Evolutionary conservation across 2,329 filamentous ascomycete species (phyloP), one percentile per base, ranked within the genome.

Genomic region (Clonostachys rosea): DNA sequence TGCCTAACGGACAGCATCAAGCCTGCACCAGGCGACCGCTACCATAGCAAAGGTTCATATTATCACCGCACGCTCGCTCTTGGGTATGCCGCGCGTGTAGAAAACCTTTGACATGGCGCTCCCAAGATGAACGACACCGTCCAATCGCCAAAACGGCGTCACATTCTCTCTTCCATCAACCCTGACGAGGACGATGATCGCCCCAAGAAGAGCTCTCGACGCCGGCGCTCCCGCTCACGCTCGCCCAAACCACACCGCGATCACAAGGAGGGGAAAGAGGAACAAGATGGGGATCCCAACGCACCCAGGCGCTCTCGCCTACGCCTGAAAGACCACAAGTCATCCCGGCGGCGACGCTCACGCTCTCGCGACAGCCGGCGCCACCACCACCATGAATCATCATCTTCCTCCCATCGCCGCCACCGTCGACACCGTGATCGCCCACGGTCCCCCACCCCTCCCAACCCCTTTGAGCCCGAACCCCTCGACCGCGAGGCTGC

Each of bases 401-500:
- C 34, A 18, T 34, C 20, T 20, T 42, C 55, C 34, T 55, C 44
- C 44, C 57, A 58, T 40, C 56, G 57, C 44, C 59, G 54, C 40
- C 59, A 56, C 41, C 57, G 46, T 18, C 65, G 62, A 43, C 59
- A 61, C 18, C 61, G 58, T n/a, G 47, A 49, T 4, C 54, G 47
- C 42, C 52, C 52, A 16, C 70, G 68, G 50, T 74, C 74, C 3
- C 69, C 70, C 2, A 71, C 74, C 4, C 71, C 72, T 1, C 66
- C 67, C 1, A 72, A 80, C 49, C 74, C 75, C 0, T 65, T 72
- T 54, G 70, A 71, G 0, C 64, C 67, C 4, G 66, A 68, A 3
- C 63, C 71, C 1, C 71, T 88, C 14, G 81, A 87, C 55, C 77
- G 89, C 0, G 84, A 90, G 39, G 74, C 78, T 1, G 90, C 92